Conservation (phyloP, 805 yeast species). For the Candida patagonica region DNA sequence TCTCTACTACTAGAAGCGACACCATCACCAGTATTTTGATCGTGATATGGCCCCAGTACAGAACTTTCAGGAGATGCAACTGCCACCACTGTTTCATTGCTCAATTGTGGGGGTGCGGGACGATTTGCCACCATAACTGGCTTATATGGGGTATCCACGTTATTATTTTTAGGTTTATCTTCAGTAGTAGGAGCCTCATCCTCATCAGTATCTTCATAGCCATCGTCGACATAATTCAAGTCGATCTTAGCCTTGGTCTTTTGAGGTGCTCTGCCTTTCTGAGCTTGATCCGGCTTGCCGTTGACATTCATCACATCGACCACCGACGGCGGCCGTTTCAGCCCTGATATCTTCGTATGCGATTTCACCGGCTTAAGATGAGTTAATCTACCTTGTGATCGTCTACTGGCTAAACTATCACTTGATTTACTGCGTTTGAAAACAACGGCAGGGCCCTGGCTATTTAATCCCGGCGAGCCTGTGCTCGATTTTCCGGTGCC, state of each 20-base stretch:
- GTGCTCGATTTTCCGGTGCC: background rate
- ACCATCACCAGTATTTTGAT: too few relatives aligned
- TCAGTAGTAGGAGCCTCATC: background rate
- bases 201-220: constrained; percentile 5
- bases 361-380: constrained; percentile 4
- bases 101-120: constrained; percentile 18
- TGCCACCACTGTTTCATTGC: constrained; percentile 18
- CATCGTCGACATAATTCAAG: constrained; percentile 1
- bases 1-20: too few relatives aligned
- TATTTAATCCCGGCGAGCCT: too few relatives aligned
- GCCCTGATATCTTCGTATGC: constrained; percentile 3
- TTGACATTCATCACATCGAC: constrained; percentile 1
- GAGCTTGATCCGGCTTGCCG: constrained; percentile 12
- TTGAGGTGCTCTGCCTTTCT: constrained; percentile 6
- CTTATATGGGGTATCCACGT: background rate
- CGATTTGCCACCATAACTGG: constrained; percentile 9
- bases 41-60: too few relatives aligned
- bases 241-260: background rate
- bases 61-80: constrained; percentile 5
- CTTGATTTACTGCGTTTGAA: constrained; percentile 3
- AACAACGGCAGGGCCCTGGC: too few relatives aligned
- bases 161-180: background rate
- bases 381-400: background rate
- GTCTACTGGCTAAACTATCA: constrained; percentile 3
- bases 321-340: constrained; percentile 1